Conservation (phyloP, 164 flowering plant genomes). For the Umbilicus rupestris region DNA sequence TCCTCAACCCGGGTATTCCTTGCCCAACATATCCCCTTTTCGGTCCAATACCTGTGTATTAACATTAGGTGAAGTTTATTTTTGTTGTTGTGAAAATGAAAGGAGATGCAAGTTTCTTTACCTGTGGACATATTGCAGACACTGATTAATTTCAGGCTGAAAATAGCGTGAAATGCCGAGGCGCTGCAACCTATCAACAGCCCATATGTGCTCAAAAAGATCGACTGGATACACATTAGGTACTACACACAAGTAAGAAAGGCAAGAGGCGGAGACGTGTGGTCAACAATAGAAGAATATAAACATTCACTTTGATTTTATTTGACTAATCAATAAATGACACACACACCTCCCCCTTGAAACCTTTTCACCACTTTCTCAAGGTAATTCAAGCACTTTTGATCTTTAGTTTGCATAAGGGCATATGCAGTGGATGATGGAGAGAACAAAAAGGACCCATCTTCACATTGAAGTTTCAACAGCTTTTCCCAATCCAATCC, state of each 20-base stretch:
- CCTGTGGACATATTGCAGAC: conserved; percentile 50
- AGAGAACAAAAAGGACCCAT: conserved; percentile 91
- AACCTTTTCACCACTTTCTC: conserved; percentile 43
- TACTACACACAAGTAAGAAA: conserved; percentile 25
- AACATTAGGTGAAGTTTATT: not conserved
- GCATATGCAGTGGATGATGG: conserved; percentile 95
- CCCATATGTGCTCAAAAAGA: conserved; percentile 61
- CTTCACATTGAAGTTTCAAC: conserved; percentile 49
- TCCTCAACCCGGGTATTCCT: conserved; percentile 57
- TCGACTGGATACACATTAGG: conserved; percentile 76
- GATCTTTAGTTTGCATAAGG: conserved; percentile 63
- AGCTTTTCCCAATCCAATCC: conserved; percentile 82
- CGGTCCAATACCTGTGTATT: conserved; percentile 59
- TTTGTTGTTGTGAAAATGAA: not conserved
- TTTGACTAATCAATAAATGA: not conserved
- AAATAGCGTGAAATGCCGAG: conserved; percentile 69
- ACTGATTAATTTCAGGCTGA: conserved; percentile 34
- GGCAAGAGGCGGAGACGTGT: not conserved
- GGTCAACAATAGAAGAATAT: conserved; percentile 3
- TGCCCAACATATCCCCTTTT: conserved; percentile 83
- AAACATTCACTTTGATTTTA: not conserved
- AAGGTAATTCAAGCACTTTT: conserved; percentile 56
- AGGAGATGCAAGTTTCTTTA: conserved; percentile 8
- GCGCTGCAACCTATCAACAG: conserved; percentile 65
- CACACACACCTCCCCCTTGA: conserved; percentile 81